Base-by-base conservation (phyloP, 352 stramenopile species). In the Globisporangium solare region DNA sequence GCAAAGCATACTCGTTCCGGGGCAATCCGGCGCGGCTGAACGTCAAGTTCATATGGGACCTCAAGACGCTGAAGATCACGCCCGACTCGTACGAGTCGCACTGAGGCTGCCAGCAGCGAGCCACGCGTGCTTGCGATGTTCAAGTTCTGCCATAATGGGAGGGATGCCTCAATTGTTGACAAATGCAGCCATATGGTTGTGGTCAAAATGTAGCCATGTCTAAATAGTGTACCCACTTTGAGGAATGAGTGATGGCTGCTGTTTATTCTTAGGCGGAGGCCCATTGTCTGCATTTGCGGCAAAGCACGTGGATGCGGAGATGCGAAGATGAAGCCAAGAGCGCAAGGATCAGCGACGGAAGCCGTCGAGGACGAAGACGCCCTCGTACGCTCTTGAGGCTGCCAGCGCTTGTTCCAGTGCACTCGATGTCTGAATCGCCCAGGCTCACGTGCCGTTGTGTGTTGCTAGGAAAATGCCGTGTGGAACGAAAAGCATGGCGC, bases 401-500 rank as follows among this genome's bases (percentile, higher is more conserved):
- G 27, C 6, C 27, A 35, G 4, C 3, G 27, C 27, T 35, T 6
- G 6, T 35, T 35, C 5, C 27, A 35, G 27, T 8, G 5, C 27
- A 10, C 27, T 35, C 5, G 27, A 35, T 35, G 27, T 10, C 27
- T 6, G 7, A 35, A 35, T 35, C 7, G 10, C 27, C 10, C 6
- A 11, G 4, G 5, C n/a, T 24, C 37, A 18, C 12, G 4, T 20
- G 27, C 7, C 27, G 10, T 35, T 35, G 27, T 35, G 27, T 20
- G 20, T 11, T 20, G 20, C 8, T 60, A 81, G 43, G 77, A 86
- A 49, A 86, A 76, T 45, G 75, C 77, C 4, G 76, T 84, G 17
- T 90, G 82, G 64, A 65, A 84, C 48, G 79, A 90, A 22, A 82
- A 79, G 41, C 61, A 84, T 27, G 59, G 55, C 5, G 39, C 20